Conservation (phyloP, 768 basidiomycete species). For the Russula foetens region DNA sequence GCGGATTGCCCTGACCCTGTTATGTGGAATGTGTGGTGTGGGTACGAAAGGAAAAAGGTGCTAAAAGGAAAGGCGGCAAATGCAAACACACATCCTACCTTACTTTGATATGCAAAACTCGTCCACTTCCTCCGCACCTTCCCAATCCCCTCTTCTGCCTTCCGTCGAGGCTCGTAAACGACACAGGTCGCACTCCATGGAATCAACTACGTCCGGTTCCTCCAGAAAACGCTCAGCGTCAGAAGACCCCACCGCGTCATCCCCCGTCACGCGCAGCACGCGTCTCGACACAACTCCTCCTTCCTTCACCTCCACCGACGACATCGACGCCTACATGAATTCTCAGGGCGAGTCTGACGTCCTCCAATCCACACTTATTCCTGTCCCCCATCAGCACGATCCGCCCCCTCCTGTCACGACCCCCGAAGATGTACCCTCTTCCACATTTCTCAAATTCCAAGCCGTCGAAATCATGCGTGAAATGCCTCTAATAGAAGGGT, state of each 20-base stretch:
- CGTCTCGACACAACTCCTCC: conserved; percentile 14
- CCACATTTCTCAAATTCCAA: conserved; percentile 36
- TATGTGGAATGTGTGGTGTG: too few relatives aligned
- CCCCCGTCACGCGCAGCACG: conserved; percentile 32
- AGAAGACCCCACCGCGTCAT: conserved; percentile 46
- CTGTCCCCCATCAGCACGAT: neutral
- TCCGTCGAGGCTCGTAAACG: conserved; percentile 14
- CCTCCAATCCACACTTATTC: conserved; percentile 7
- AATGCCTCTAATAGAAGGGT: conserved; percentile 48
- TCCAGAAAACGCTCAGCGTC: conserved; percentile 77
- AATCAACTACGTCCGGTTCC: conserved; percentile 60
- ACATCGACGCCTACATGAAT: conserved; percentile 47
- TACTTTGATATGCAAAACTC: conserved; percentile 11
- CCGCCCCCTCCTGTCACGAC: neutral
- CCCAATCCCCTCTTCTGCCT: conserved; percentile 4
- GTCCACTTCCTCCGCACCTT: neutral
- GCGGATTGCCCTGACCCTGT: neutral
- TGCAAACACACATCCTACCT: neutral
- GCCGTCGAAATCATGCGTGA: conserved; percentile 41
- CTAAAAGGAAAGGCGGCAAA: too few relatives aligned
- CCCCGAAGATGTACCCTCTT: conserved; percentile 13
- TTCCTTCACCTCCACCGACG: conserved; percentile 31
- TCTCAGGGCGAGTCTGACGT: conserved; percentile 27
- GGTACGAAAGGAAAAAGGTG: too few relatives aligned
- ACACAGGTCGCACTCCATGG: conserved; percentile 68